A percentile compares a stretch with the other conserved stretches of the same genome.
phyloP scores from a whole-genome alignment of 306 rosid species.

The Prunus mira region DNA sequence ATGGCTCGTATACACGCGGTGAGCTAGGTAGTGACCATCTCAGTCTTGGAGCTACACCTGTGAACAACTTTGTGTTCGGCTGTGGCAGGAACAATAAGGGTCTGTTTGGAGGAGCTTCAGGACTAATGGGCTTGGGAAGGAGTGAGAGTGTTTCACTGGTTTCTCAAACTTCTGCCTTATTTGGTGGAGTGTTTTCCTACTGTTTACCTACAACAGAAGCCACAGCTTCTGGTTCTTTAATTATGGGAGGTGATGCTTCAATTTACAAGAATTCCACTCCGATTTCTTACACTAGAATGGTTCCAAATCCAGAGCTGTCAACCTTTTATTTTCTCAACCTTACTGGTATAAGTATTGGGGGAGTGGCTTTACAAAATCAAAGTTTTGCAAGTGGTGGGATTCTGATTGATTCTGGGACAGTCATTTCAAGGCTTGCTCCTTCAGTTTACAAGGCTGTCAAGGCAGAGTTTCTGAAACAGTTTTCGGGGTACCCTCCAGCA shows the following conservation, averaged over 20 bases:
- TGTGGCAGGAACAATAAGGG: constrained; percentile 81
- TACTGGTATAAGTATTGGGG: constrained; percentile 63
- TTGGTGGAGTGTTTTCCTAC: constrained; percentile 81
- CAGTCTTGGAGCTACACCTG: constrained; percentile 40
- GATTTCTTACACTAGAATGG: constrained; percentile 67
- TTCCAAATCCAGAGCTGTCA: constrained; percentile 52
- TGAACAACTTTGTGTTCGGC: constrained; percentile 58
- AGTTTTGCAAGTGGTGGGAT: constrained; percentile 38
- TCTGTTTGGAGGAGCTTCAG: constrained; percentile 78
- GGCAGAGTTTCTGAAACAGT: constrained; percentile 66
- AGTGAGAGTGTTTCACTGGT: constrained; percentile 57
- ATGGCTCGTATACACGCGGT: constrained; percentile 65
- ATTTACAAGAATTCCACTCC: constrained; percentile 59
- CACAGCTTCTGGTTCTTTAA: constrained; percentile 69
- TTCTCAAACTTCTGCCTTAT: constrained; percentile 55
- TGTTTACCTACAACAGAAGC: constrained; percentile 64
- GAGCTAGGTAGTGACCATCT: constrained; percentile 57
- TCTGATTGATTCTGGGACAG: constrained; percentile 81
- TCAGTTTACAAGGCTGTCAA: constrained; percentile 61
- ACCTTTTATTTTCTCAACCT: constrained; percentile 67
- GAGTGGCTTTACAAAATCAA: constrained; percentile 35
- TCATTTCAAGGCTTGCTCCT: constrained; percentile 69
- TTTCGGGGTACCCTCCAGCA: constrained; percentile 50
- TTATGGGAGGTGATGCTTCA: constrained; percentile 62
- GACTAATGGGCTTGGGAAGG: constrained; percentile 75